Base-by-base conservation (phyloP, 805 yeast species). In the Candida ovalis region DNA sequence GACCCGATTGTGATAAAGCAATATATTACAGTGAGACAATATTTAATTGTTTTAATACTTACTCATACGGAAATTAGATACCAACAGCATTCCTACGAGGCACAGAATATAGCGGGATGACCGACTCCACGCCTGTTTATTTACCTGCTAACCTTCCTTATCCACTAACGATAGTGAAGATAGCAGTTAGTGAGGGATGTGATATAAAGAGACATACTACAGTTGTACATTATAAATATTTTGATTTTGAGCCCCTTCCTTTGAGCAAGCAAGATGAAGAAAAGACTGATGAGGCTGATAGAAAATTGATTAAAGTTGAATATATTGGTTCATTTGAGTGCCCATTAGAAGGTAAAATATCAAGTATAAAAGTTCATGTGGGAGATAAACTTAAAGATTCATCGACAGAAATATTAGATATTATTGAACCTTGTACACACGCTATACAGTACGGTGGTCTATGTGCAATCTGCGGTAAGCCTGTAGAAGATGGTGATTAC, bases 391-490 rank as follows among this genome's bases (percentile, higher is more conserved):
- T 92, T 17, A 72, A 73, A 32, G 79, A 78, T 47, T 48, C 63
- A 23, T 70, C 70, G 2, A 58, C 62, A 7, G 70, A 70, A 2
- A 69, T 92, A 13, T 74, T 82, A 25, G 69, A 72, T 37, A 74
- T 92, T 15, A 67, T 71, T 39, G 97, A 95, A 62, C 89, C 95
- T 0, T 94, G 99, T 61, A 76, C 88, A 12, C 99, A 94, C 67
- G 80, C 92, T 1, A 90, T 94, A 24, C 97, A 94, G 57, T 94
- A 85, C 61, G 96, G 96, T 13, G 98, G 98, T 0, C 74, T 92
- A 39, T 92, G 99, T 70, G 97, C 97, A 0, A 67, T 88, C 19
- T 92, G 99, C 65, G 98, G 98, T 5, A 81, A 80, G 49, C 78
- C 87, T 7, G 77, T 94, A 9, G 86, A 80, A 49, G 84, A 80